These are phyloP conservation scores for Schizochytrium sp. DNA, from an alignment of 108 stramenopile genomes.

Conservation along the genomic window DNA sequence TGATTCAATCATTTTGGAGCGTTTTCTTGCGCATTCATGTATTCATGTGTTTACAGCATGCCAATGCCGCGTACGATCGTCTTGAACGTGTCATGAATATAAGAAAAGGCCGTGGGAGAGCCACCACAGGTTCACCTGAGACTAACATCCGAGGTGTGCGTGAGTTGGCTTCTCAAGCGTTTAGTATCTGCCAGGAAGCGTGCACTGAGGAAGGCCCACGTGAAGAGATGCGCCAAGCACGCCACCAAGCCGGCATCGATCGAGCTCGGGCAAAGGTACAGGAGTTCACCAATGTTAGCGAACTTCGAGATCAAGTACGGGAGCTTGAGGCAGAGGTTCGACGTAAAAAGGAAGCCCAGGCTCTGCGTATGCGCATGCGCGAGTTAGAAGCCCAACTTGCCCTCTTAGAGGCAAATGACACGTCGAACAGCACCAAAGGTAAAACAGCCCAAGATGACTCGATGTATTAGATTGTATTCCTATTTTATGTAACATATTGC, in stretches of 20 bases:
- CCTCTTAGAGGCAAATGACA: not conserved
- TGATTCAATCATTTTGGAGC: no score
- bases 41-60: no score
- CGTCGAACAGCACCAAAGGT: not conserved
- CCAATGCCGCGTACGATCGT: no score
- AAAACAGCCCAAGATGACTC: not conserved
- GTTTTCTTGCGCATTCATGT: no score
- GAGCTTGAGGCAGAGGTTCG: not conserved
- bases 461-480: no score
- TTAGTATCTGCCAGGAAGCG: not conserved
- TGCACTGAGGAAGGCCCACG: constrained; percentile 4
- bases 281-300: not conserved
- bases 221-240: not conserved
- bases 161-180: not conserved
- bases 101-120: not conserved
- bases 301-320: not conserved
- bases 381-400: not conserved
- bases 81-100: no score
- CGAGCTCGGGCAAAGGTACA: not conserved
- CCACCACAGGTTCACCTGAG: not conserved
- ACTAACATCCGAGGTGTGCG: not conserved
- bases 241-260: not conserved
- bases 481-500: no score
- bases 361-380: constrained; percentile 12
- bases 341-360: constrained; percentile 17